These are phyloP conservation scores for Zelonia costaricensis DNA, from an alignment of 208 protist genomes.

Conservation along the genomic window DNA sequence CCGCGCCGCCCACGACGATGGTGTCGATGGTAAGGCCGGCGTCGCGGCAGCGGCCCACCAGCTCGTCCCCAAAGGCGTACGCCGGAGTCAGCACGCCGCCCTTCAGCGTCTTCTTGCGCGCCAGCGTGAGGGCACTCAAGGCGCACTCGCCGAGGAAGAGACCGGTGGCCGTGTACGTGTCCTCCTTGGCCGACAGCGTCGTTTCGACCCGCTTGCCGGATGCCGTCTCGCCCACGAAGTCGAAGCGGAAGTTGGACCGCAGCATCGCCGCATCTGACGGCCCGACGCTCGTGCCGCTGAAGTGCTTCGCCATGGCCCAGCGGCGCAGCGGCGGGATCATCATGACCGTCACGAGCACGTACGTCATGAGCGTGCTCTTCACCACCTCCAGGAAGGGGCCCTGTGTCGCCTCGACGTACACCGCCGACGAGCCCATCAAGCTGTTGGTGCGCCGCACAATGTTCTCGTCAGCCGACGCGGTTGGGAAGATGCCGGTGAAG, in stretches of 20 bases:
- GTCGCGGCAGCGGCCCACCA: slow-evolving; percentile 38
- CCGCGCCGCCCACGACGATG: not conserved
- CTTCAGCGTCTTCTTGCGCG: slow-evolving; percentile 36
- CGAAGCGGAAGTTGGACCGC: slow-evolving; percentile 44
- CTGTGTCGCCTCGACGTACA: slow-evolving; percentile 56
- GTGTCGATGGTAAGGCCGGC: slow-evolving; percentile 43
- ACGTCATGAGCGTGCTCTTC: slow-evolving; percentile 21
- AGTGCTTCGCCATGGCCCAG: slow-evolving; percentile 36
- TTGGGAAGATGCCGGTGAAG: slow-evolving; percentile 64
- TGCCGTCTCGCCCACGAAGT: slow-evolving; percentile 52
- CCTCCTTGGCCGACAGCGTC: slow-evolving; percentile 32
- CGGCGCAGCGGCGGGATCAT: slow-evolving; percentile 45
- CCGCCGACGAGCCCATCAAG: slow-evolving; percentile 48
- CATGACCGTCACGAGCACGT: slow-evolving; percentile 25
- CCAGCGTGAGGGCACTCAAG: slow-evolving; percentile 38
- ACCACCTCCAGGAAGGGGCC: slow-evolving; percentile 38
- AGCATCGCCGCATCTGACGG: slow-evolving; percentile 49
- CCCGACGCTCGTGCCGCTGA: slow-evolving; percentile 34
- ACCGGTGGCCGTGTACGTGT: slow-evolving; percentile 76
- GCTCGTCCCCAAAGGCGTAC: slow-evolving; percentile 61
- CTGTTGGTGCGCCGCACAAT: slow-evolving; percentile 85
- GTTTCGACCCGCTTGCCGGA: slow-evolving; percentile 43
- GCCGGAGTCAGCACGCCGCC: slow-evolving; percentile 72
- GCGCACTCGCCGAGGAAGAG: slow-evolving; percentile 69
- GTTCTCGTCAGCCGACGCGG: slow-evolving; percentile 69